A percentile compares a stretch with the other conserved stretches of the same genome.
phyloP scores from a whole-genome alignment of 192 early-diverging fungal species.

The Backusella westeae region DNA sequence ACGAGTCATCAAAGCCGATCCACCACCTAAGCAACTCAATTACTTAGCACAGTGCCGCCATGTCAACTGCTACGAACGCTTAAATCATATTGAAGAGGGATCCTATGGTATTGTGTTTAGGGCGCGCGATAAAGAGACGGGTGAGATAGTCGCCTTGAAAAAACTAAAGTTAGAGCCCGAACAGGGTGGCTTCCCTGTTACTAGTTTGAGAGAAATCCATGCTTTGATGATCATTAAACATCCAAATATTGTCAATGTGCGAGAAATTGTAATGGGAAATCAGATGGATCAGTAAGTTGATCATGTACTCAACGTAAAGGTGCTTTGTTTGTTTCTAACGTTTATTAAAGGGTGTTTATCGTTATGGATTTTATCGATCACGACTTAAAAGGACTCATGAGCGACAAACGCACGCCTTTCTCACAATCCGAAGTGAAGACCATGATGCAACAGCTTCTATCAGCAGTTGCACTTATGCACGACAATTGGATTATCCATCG shows the following conservation, averaged over 20 bases:
- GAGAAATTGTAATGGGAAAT: conserved; percentile 74
- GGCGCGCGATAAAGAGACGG: conserved; percentile 76
- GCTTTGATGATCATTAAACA: conserved; percentile 76
- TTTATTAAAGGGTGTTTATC: conserved; percentile 77
- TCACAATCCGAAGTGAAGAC: conserved; percentile 84
- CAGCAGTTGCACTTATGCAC: conserved; percentile 60
- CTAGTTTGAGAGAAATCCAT: conserved; percentile 75
- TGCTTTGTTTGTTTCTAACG: not conserved
- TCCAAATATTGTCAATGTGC: conserved; percentile 80
- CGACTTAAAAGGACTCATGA: conserved; percentile 91
- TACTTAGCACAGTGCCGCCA: conserved; percentile 60
- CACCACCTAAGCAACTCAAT: conserved; percentile 18
- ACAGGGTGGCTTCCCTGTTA: conserved; percentile 76
- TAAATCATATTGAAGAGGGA: conserved; percentile 97
- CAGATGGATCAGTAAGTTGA: conserved; percentile 52
- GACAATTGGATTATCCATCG: conserved; percentile 71
- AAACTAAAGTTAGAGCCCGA: conserved; percentile 59
- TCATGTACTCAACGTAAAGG: not conserved
- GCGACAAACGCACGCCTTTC: conserved; percentile 76
- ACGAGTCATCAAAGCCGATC: not conserved
- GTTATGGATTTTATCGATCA: conserved; percentile 99
- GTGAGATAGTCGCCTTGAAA: conserved; percentile 62
- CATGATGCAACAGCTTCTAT: conserved; percentile 66
- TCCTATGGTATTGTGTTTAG: conserved; percentile 96
- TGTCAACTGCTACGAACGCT: conserved; percentile 87